Conservation (phyloP, 805 yeast genomes). For the Kodamaea laetipori region DNA sequence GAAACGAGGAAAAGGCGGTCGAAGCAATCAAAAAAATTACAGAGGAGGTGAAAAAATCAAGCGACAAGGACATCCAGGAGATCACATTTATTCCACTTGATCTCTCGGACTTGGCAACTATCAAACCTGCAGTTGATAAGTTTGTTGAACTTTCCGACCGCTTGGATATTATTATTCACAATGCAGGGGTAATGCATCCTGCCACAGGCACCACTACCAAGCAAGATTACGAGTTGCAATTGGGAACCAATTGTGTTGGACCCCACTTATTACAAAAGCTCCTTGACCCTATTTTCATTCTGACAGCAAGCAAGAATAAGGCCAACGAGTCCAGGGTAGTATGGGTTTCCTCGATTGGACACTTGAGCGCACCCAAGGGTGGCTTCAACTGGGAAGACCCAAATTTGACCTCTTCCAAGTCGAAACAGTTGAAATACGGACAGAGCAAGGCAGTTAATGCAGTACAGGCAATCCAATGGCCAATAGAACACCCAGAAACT, state of each 20-base stretch:
- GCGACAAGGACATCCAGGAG: constrained; percentile 19
- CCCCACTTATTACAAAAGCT: constrained; percentile 45
- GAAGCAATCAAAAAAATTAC: constrained; percentile 29
- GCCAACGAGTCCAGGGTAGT: constrained; percentile 39
- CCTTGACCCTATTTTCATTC: constrained; percentile 39
- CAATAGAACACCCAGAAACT: constrained; percentile 28
- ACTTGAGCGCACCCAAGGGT: constrained; percentile 26
- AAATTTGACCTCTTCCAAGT: constrained; percentile 20
- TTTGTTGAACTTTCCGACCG: constrained; percentile 13
- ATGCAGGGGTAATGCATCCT: constrained; percentile 38
- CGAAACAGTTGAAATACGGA: constrained; percentile 28
- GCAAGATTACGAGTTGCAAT: constrained; percentile 49
- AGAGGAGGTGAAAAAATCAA: constrained; percentile 17
- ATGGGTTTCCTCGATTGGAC: constrained; percentile 48
- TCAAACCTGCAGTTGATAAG: constrained; percentile 29
- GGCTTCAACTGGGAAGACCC: constrained; percentile 40
- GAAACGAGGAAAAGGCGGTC: constrained; percentile 34
- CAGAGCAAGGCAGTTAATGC: constrained; percentile 47
- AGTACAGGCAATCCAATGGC: constrained; percentile 40
- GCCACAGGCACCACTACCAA: constrained; percentile 36
- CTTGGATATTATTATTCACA: constrained; percentile 25
- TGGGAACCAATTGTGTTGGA: constrained; percentile 50
- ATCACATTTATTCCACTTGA: constrained; percentile 8
- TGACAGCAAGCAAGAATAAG: constrained; percentile 29
- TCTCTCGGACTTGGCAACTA: constrained; percentile 14